These are phyloP conservation scores for Diaporthe australafricana DNA, from an alignment of 2,329 filamentous ascomycete genomes.

Conservation along the genomic window DNA sequence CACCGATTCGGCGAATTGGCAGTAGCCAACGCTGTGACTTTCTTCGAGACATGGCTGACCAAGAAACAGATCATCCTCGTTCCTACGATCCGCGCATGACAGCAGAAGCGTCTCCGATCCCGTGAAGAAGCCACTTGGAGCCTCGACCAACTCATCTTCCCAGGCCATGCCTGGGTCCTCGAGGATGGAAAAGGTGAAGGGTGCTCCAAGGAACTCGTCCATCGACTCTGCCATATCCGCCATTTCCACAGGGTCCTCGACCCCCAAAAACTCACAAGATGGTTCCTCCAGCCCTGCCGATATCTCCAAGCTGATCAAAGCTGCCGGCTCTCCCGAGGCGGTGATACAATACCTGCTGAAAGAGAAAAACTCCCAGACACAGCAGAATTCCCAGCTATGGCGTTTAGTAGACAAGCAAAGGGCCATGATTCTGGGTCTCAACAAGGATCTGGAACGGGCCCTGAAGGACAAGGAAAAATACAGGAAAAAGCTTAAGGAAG, in stretches of 20 bases:
- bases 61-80: slow-evolving; percentile 43
- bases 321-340: slow-evolving; percentile 89
- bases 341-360: slow-evolving; percentile 89
- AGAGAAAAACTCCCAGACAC: slow-evolving; percentile 88
- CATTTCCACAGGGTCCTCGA: slow-evolving; percentile 71
- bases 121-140: slow-evolving; percentile 55
- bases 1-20: not conserved
- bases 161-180: slow-evolving; percentile 60
- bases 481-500: slow-evolving; percentile 88
- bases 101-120: slow-evolving; percentile 57
- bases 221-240: slow-evolving; percentile 94
- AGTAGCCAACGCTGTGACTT: slow-evolving; percentile 14
- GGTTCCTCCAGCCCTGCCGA: slow-evolving; percentile 74
- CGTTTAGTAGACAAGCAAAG: slow-evolving; percentile 95
- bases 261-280: slow-evolving; percentile 70
- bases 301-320: slow-evolving; percentile 81
- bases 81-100: slow-evolving; percentile 60
- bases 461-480: slow-evolving; percentile 96
- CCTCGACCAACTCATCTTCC: slow-evolving; percentile 52
- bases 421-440: slow-evolving; percentile 91
- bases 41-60: slow-evolving; percentile 2
- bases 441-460: slow-evolving; percentile 91
- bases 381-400: slow-evolving; percentile 95
- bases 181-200: slow-evolving; percentile 53
- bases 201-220: slow-evolving; percentile 79